Conservation (phyloP, 2,329 filamentous ascomycete species). For the Aureobasidium sp. region DNA sequence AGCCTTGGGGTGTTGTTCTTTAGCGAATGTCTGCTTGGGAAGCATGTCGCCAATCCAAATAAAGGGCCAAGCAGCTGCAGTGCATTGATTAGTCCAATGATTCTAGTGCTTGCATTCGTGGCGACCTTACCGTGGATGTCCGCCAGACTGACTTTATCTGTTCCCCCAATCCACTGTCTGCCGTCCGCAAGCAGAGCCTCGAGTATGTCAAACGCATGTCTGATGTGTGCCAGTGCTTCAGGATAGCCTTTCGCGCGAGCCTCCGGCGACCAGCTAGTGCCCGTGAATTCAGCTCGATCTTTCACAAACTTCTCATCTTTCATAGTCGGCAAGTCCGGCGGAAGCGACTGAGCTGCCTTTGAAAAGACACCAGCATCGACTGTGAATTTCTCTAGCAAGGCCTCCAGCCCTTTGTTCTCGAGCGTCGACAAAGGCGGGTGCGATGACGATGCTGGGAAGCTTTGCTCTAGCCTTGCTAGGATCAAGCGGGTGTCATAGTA, state of each 20-base stretch:
- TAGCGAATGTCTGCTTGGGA: constrained; percentile 46
- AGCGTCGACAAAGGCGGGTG: constrained; percentile 31
- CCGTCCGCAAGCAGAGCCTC: constrained; percentile 61
- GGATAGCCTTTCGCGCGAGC: constrained; percentile 39
- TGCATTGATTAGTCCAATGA: background rate
- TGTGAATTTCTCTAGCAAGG: constrained; percentile 50
- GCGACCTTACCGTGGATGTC: constrained; percentile 51
- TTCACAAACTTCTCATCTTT: constrained; percentile 53
- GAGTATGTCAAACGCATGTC: constrained; percentile 49
- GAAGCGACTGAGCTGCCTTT: constrained; percentile 50
- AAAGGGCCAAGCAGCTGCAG: constrained; percentile 40
- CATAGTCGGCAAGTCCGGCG: constrained; percentile 47
- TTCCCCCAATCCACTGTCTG: constrained; percentile 56
- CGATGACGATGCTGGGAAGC: constrained; percentile 37
- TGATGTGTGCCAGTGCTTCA: constrained; percentile 52
- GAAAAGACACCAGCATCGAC: constrained; percentile 54
- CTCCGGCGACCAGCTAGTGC: constrained; percentile 36
- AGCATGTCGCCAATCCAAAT: constrained; percentile 59
- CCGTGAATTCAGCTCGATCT: constrained; percentile 48
- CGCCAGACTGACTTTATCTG: constrained; percentile 48
- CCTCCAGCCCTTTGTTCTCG: constrained; percentile 40
- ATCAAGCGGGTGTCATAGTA: constrained; percentile 67
- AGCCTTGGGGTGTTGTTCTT: constrained; percentile 49
- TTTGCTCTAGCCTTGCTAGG: constrained; percentile 54
- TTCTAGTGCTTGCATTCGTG: background rate